A percentile compares a stretch with the other conserved stretches of the same genome.
Conservation (phyloP, 495 filamentous ascomycete genomes). For the Astrothelium subdiscretum region DNA sequence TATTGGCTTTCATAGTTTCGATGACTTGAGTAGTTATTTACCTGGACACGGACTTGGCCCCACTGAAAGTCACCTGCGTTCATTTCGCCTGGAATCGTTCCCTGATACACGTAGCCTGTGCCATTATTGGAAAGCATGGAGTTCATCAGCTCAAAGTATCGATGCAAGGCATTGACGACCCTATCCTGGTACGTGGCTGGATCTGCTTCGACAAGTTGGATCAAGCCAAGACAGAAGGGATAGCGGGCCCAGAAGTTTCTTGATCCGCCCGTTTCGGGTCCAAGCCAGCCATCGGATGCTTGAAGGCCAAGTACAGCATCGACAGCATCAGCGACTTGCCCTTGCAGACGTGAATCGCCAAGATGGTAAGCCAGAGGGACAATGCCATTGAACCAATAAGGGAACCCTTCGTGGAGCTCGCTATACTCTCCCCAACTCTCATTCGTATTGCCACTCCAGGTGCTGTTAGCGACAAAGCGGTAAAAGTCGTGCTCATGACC, state of each 20-base stretch:
- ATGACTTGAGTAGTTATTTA: conserved; percentile 30
- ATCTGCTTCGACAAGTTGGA: conserved; percentile 34
- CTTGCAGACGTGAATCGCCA: conserved; percentile 43
- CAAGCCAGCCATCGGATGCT: conserved; percentile 49
- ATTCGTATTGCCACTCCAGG: conserved; percentile 43
- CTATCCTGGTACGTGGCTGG: conserved; percentile 20
- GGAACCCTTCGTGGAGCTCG: conserved; percentile 44
- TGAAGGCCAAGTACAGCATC: conserved; percentile 43
- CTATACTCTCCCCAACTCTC: conserved; percentile 38
- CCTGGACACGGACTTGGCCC: conserved; percentile 37
- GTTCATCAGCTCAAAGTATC: conserved; percentile 29
- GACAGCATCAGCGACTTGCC: conserved; percentile 38
- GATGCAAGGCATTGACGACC: conserved; percentile 29
- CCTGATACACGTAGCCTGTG: conserved; percentile 36
- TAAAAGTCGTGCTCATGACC: conserved; percentile 53
- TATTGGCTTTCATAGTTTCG: not conserved
- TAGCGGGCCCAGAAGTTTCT: conserved; percentile 46
- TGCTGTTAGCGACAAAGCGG: conserved; percentile 40
- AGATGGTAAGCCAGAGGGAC: conserved; percentile 52
- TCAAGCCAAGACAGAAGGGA: conserved; percentile 42
- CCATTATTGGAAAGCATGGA: conserved; percentile 42
- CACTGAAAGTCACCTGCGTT: conserved; percentile 28
- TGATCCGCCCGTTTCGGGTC: conserved; percentile 38
- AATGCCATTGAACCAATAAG: conserved; percentile 57
- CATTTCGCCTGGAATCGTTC: conserved; percentile 20